Evolutionary conservation across 306 rosid genomes (phyloP), one percentile per base, ranked within the genome.

Genomic region (Mimosa pudica): DNA sequence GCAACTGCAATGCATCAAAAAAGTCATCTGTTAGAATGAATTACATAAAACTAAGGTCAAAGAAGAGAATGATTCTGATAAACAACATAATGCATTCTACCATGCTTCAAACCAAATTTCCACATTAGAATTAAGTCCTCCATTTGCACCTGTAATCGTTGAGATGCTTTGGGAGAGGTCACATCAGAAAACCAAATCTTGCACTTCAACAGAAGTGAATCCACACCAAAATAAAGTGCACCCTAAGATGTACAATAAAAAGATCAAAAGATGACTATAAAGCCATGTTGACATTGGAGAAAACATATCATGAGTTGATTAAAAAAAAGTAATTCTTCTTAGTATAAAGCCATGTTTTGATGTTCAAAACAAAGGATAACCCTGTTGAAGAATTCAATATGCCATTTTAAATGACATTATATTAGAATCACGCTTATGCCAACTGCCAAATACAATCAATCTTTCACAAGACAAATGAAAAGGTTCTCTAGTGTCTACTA

Each of bases 221-320:
- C 91, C 65, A 93, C 93, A 71, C 98, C 94, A 87, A 93, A 93
- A 89, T 88, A 93, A 76, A 93, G 90, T 0, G 98, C 91, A 80
- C 90, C 89, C 98, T 93, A 84, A 78, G 67, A 70, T 73, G 51
- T 74, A 80, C 71, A 78, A 58, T 61, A 68, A 35, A 61, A 80
- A 8, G 13, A 83, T 38, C 66, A 86, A 32, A 68, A 78, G 18
- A 18, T 16, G 4, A 8, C 47, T 17, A 49, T 72, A 6, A 30
- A 24, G 54, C 64, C 48, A 67, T 67, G 30, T 67, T 41, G 20
- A 67, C 17, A 41, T 41, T 18, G 49, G 9, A 41, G 14, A 67
- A 41, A 44, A 41, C 3, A 68, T n/a, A 67, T 13, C 32, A 68
- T 41, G 8, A 17, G 51, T 17, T n/a, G n/a, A 20, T 68, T 17